Evolutionary conservation across 306 rosid genomes (phyloP).

Genomic region (Dicorynia guianensis): DNA sequence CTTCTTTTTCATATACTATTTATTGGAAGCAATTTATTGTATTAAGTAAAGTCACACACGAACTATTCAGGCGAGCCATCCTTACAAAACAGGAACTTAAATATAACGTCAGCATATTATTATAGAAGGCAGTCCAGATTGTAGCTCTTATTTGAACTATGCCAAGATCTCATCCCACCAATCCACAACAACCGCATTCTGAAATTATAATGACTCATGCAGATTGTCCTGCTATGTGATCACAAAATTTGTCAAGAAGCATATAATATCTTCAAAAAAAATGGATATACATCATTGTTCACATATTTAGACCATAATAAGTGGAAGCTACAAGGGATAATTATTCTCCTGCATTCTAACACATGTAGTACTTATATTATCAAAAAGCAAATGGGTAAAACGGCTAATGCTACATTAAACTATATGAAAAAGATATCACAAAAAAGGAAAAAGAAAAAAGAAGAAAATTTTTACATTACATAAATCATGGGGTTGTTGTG

Average conservation of each 20-base stretch:
- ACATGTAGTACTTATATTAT: background rate
- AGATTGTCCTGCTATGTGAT: background rate
- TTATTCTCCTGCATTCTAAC: constrained; percentile 15
- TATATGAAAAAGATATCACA: background rate
- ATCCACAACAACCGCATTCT: background rate
- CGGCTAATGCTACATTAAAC: background rate
- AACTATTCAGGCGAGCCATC: no score
- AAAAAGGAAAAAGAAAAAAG: background rate
- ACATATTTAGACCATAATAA: background rate
- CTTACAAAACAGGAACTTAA: no score
- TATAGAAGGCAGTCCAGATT: background rate
- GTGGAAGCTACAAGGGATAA: background rate
- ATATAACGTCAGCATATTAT: background rate
- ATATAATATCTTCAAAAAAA: background rate
- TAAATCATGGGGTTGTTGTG: background rate
- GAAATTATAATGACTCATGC: background rate
- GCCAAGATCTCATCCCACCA: background rate
- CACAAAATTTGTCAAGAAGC: background rate
- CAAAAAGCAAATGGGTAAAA: background rate
- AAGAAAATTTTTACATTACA: background rate
- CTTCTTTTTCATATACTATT: no score
- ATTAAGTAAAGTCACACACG: background rate
- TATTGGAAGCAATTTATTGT: background rate
- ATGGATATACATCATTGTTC: background rate
- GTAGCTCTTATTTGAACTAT: background rate